Base-by-base conservation (phyloP, 2,329 filamentous ascomycete genomes). In the Diaporthe caulivora region DNA sequence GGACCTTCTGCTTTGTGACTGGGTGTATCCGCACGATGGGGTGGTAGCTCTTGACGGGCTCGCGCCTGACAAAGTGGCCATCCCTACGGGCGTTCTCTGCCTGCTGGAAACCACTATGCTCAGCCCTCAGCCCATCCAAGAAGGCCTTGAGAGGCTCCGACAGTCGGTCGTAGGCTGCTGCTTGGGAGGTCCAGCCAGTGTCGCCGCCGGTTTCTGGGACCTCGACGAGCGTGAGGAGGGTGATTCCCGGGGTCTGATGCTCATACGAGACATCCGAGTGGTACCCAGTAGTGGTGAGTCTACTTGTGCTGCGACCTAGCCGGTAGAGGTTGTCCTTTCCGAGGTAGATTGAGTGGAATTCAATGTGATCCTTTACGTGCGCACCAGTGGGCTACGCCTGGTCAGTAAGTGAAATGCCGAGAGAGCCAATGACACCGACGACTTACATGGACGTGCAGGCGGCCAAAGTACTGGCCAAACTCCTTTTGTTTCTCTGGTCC, bases 11-110 rank as follows among this genome's bases (percentile, higher is more conserved):
- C 0, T 78, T 78, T 1, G 79, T 80, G 9, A 76, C 81, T 1
- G 92, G 92, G 79, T 94, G 92, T 1, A 92, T 92, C 29, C 92
- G 84, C 0, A 94, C 89, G 70, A 94, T 81, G 0, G 92, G 92
- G 78, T 94, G 92, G 57, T 91, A 86, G 6, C 86, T 89, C 31
- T 86, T 87, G 6, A 94, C 87, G 0, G 92, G 91, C 72, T 93
- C 91, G 42, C 92, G 87, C 21, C 92, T 86, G 8, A 84, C 82
- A n/a, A 79, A 80, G 34, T 80, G 79, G 3, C 79, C 80, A 49
- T 83, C 79, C 4, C 80, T 77, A 17, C 77, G 77, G 17, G 80
- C 82, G 18, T 79, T 77, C n/a, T 83, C 82, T 0, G 82, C 82
- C 73, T 84, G 82, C 0, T 81, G 81, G 42, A 80, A 82, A 6